Base-by-base conservation (phyloP, 345 rosid species). In the Citrus maxima region DNA sequence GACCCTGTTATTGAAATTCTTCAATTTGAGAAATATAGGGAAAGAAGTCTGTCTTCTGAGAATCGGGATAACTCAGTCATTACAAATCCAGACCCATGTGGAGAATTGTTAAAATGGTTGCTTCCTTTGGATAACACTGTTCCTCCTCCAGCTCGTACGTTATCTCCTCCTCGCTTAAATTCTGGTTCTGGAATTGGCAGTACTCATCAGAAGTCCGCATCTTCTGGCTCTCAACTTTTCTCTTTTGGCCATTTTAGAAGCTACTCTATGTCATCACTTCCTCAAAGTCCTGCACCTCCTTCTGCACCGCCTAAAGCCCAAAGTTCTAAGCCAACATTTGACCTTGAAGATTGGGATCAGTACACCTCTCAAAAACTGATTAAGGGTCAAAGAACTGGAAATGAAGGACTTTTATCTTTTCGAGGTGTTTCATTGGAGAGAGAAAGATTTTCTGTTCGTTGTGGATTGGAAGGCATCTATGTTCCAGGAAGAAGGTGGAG, bases 191-290 rank as follows among this genome's bases (percentile, higher is more conserved):
- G 86, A 82, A 85, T 87, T 80, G 82, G 83, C 80, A 87, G 85
- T 72, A 34, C 85, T 72, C 80, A 93, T 74, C 88, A 87, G 70
- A 92, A 83, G 85, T 78, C 95, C 74, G 80, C 86, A 25, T 82
- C 95, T 80, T 85, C 98, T 80, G 85, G 98, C 76, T 90, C 98
- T 80, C 98, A 92, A 75, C 91, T 97, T 82, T 90, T 94, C 60
- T 93, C 99, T 72, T 90, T 90, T 74, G 88, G 93, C 78, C 89
- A 97, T 87, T 87, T 94, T 82, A 90, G 98, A 88, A 97, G 96
- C 85, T 94, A 97, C 84, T 97, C 98, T 71, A 94, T 97, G 99
- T 97, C 99, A 61, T 82, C 99, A 64, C 87, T 94, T 63, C 98
- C 99, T 76, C 99, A 94, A 82, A 90, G 73, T 87, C 80, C 84